These are phyloP conservation scores for Leccinum ponderosum DNA, from an alignment of 1,284 basidiomycete species.

Conservation along the genomic window DNA sequence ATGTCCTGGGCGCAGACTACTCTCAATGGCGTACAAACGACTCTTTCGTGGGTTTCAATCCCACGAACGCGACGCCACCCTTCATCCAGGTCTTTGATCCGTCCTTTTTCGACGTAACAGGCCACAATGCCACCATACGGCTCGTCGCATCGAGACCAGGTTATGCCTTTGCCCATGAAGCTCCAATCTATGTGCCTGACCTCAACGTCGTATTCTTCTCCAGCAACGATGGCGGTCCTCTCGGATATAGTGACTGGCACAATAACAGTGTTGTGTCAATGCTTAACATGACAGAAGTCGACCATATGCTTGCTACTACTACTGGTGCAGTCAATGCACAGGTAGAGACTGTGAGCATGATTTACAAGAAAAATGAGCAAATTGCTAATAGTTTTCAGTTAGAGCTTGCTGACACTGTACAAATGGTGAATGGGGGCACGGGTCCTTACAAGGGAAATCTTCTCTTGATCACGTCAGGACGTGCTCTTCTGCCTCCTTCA, in stretches of 20 bases:
- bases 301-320: conserved; percentile 39
- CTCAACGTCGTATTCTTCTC: neutral
- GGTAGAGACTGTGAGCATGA: conserved; percentile 47
- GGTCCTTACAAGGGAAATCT: conserved; percentile 65
- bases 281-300: conserved; percentile 46
- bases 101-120: conserved; percentile 61
- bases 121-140: conserved; percentile 26
- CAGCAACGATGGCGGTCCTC: conserved; percentile 40
- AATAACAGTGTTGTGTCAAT: conserved; percentile 49
- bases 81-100: conserved; percentile 72
- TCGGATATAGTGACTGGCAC: conserved; percentile 41
- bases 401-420: conserved; percentile 47
- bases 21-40: conserved; percentile 35
- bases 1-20: conserved; percentile 43
- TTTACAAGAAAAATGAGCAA: neutral
- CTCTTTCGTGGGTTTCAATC: conserved; percentile 45
- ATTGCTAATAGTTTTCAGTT: conserved; percentile 35
- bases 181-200: neutral
- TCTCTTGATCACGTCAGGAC: conserved; percentile 67
- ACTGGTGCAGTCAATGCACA: conserved; percentile 50
- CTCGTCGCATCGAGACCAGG: neutral
- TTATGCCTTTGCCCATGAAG: neutral
- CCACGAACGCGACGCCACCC: conserved; percentile 47
- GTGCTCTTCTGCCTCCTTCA: conserved; percentile 61
- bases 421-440: conserved; percentile 78